A percentile compares a stretch with the other conserved stretches of the same genome.
Conservation (phyloP, 1,284 basidiomycete genomes). For the Malassezia caprae region DNA sequence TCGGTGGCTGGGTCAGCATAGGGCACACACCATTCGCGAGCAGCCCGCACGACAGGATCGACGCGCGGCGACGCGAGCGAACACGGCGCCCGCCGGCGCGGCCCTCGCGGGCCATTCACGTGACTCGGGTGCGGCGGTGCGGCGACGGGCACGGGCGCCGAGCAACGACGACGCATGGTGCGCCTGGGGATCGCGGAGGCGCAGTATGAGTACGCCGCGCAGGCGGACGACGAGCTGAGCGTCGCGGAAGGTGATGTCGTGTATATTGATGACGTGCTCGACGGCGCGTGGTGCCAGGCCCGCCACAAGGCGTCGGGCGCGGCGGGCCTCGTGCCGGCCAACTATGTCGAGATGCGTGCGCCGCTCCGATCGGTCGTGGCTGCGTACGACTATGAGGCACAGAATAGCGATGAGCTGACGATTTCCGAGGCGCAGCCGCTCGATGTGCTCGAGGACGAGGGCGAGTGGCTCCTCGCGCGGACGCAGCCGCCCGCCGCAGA, state of each 20-base stretch:
- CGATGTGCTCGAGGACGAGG: slow-evolving; percentile 38
- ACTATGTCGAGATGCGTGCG: slow-evolving; percentile 44
- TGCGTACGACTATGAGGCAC: slow-evolving; percentile 41
- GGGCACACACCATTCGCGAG: neutral
- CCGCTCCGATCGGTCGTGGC: slow-evolving; percentile 39
- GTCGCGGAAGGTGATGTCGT: slow-evolving; percentile 42
- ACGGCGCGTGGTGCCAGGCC: slow-evolving; percentile 46
- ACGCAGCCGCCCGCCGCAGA: slow-evolving; percentile 25
- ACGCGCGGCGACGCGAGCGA: neutral
- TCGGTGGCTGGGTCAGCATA: neutral
- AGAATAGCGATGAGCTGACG: slow-evolving; percentile 41
- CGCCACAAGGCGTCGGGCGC: slow-evolving; percentile 23
- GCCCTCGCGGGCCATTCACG: neutral
- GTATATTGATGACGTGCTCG: slow-evolving; percentile 44
- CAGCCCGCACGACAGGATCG: neutral
- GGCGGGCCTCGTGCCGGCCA: slow-evolving; percentile 43
- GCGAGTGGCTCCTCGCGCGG: slow-evolving; percentile 38
- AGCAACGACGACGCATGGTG: slow-evolving; percentile 26
- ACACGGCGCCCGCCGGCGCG: neutral
- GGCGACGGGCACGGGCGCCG: neutral
- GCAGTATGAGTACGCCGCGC: slow-evolving; percentile 45
- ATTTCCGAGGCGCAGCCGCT: slow-evolving; percentile 40
- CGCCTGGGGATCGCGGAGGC: slow-evolving; percentile 42
- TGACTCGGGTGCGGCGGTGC: neutral
- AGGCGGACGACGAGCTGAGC: slow-evolving; percentile 44